phyloP scores from a whole-genome alignment of 345 rosid species.

The Atalantia buxifolia region DNA sequence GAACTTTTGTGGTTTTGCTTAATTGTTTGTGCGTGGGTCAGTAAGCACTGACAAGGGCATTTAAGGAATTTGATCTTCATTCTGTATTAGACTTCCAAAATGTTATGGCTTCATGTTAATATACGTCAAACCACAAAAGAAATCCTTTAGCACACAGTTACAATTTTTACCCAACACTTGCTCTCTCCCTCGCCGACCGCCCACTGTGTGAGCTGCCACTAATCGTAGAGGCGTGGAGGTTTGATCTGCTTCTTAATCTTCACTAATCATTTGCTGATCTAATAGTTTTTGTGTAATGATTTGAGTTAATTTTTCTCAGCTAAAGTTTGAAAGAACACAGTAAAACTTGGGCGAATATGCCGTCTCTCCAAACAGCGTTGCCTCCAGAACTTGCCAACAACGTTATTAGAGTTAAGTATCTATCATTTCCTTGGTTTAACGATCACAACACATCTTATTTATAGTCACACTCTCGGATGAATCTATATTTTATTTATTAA shows the following conservation, averaged over 20 bases:
- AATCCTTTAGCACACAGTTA: too few species aligned
- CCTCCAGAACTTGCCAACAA: constrained; percentile 97
- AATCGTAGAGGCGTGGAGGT: not conserved
- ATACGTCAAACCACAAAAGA: not conserved
- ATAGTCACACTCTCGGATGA: not conserved
- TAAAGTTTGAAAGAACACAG: not conserved
- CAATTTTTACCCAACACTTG: not conserved
- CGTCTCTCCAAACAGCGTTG: constrained; percentile 77
- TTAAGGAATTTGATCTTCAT: not conserved
- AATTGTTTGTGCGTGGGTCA: too few species aligned
- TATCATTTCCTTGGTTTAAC: not conserved
- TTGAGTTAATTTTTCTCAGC: not conserved
- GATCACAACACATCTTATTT: too few species aligned
- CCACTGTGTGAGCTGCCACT: not conserved
- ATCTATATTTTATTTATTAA: not conserved
- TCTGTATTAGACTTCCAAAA: not conserved
- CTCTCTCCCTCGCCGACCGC: not conserved
- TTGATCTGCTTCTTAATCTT: not conserved
- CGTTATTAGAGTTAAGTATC: constrained; percentile 66
- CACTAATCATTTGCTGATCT: not conserved
- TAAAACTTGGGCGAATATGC: constrained; percentile 38
- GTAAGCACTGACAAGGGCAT: not conserved
- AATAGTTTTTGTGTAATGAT: not conserved
- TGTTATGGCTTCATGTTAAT: not conserved
- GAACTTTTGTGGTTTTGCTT: too few species aligned